A percentile compares a stretch with the other conserved stretches of the same genome.
phyloP scores from a whole-genome alignment of 495 filamentous ascomycete species.

The Talaromyces wortmannii region DNA sequence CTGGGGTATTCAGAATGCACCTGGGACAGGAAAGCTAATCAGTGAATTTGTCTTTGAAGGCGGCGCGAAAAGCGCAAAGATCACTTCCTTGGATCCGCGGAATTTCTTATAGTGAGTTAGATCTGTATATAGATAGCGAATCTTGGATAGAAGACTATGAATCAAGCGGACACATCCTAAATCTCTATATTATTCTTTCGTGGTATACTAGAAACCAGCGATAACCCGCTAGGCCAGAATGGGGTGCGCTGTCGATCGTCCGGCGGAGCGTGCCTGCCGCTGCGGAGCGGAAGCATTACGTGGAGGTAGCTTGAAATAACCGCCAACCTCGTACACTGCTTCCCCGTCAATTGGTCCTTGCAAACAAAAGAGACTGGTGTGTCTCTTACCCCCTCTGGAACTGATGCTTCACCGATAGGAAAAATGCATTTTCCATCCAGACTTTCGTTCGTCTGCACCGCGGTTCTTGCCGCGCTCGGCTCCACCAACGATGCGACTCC shows the following conservation, averaged over 20 bases:
- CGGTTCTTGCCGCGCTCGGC: not conserved
- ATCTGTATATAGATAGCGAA: not conserved
- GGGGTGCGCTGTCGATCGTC: not conserved
- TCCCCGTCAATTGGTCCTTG: not conserved
- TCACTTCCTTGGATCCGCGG: constrained; percentile 64
- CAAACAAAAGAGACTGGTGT: constrained; percentile 1
- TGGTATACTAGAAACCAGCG: not conserved
- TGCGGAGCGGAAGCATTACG: constrained; percentile 3
- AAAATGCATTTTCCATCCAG: constrained; percentile 5
- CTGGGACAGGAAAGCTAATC: constrained; percentile 84
- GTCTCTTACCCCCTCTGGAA: not conserved
- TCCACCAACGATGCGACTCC: constrained; percentile 13
- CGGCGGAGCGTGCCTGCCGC: not conserved
- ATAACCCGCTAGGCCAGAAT: too few species aligned
- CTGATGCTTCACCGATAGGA: constrained; percentile 1
- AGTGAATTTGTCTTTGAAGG: constrained; percentile 83
- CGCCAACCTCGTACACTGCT: not conserved
- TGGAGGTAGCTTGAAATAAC: not conserved
- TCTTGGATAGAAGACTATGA: not conserved
- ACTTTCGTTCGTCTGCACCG: not conserved
- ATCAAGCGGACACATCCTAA: too few species aligned
- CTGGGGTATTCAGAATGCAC: constrained; percentile 97
- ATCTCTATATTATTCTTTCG: not conserved
- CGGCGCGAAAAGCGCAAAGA: constrained; percentile 64
- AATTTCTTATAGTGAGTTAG: constrained; percentile 27